Evolutionary conservation across 768 basidiomycete genomes (phyloP).

Genomic region (Rhodosporidiobolus odoratus): DNA sequence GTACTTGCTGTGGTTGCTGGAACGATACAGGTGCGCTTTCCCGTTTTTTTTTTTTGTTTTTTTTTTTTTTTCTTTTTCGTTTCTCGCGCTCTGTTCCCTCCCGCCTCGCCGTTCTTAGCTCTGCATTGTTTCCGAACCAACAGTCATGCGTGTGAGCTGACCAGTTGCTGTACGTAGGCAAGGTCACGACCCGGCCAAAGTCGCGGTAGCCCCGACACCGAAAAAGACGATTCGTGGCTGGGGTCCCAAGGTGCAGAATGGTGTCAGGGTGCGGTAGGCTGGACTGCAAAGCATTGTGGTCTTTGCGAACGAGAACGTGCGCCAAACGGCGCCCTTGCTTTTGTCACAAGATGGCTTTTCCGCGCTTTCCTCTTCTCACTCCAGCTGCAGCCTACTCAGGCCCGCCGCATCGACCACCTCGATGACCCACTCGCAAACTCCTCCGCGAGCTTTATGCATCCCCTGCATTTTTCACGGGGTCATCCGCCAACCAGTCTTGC

Average conservation of each 20-base stretch:
- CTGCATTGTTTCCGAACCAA: too few species aligned
- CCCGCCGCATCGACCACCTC: too few species aligned
- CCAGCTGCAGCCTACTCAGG: too few species aligned
- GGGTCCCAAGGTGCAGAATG: conserved; percentile 15
- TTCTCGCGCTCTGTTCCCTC: too few species aligned
- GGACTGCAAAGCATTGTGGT: not conserved
- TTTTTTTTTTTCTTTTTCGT: not conserved
- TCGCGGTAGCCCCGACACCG: conserved; percentile 4
- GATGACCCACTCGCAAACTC: too few species aligned
- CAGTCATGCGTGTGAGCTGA: too few species aligned
- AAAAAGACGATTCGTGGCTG: conserved; percentile 12
- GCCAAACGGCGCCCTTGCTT: not conserved
- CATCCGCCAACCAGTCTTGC: too few species aligned
- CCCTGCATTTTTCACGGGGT: too few species aligned
- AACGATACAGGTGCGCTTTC: conserved; percentile 18
- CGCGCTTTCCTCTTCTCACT: too few species aligned
- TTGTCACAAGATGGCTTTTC: too few species aligned
- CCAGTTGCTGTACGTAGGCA: conserved; percentile 3
- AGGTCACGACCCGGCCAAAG: not conserved
- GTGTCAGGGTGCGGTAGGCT: not conserved
- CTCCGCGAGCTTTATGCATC: too few species aligned
- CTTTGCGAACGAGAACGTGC: not conserved
- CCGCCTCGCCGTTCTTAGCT: too few species aligned
- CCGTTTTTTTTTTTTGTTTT: not conserved
- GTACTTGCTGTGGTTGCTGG: conserved; percentile 23